A percentile compares a stretch with the other conserved stretches of the same genome.
Evolutionary conservation across 2,329 filamentous ascomycete species (phyloP).

Genomic region (Aspergillus fumigatus): DNA sequence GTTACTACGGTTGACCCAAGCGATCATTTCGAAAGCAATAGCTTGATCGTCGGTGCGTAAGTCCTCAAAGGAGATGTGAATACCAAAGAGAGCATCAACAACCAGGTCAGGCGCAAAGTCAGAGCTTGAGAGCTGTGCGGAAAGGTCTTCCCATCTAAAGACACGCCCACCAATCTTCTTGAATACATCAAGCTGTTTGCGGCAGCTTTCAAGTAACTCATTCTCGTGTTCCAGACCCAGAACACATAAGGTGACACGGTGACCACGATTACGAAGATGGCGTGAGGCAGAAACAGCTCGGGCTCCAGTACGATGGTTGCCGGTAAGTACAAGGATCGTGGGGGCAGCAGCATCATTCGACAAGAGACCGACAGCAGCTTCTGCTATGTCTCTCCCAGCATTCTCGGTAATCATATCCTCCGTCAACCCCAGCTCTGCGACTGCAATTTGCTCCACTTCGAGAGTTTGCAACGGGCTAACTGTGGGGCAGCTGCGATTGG

Average conservation of each 20-base stretch:
- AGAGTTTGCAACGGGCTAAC: slow-evolving; percentile 76
- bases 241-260: slow-evolving; percentile 76
- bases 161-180: slow-evolving; percentile 76
- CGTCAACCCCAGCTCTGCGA: slow-evolving; percentile 78
- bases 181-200: slow-evolving; percentile 78
- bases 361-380: slow-evolving; percentile 66
- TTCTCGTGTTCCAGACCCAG: slow-evolving; percentile 79
- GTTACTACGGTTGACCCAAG: slow-evolving; percentile 87
- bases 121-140: slow-evolving; percentile 46
- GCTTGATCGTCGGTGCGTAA: slow-evolving; percentile 77
- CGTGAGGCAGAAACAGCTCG: slow-evolving; percentile 80
- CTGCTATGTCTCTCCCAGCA: slow-evolving; percentile 80
- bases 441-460: slow-evolving; percentile 85
- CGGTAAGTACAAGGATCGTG: slow-evolving; percentile 74
- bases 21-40: slow-evolving; percentile 81
- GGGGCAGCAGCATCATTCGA: slow-evolving; percentile 53
- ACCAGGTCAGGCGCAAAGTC: slow-evolving; percentile 71
- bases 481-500: slow-evolving; percentile 52
- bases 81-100: slow-evolving; percentile 81
- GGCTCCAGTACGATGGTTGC: slow-evolving; percentile 88
- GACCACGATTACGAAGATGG: slow-evolving; percentile 77
- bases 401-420: slow-evolving; percentile 92
- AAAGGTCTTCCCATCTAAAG: slow-evolving; percentile 56
- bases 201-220: slow-evolving; percentile 73
- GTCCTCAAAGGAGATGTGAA: slow-evolving; percentile 85